phyloP scores from a whole-genome alignment of 352 stramenopile genomes.

The Phytophthora agathidicida region DNA sequence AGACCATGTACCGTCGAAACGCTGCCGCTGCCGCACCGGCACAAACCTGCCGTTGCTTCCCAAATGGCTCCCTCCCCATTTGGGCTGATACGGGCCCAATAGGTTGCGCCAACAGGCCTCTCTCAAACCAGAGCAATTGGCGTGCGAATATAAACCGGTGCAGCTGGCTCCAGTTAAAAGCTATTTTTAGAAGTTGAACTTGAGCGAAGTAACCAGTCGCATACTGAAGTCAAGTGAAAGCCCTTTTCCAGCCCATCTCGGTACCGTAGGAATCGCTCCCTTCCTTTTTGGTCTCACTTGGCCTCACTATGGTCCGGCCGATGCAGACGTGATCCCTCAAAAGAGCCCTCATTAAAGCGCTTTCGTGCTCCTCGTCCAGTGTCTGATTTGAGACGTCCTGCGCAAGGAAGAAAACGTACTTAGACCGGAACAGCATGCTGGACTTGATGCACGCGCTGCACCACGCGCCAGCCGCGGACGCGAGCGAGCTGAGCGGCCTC shows the following conservation, averaged over 20 bases:
- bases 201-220: constrained; percentile 17
- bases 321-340: constrained; percentile 18
- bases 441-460: constrained; percentile 38
- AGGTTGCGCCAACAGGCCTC: too few species aligned
- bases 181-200: constrained; percentile 29
- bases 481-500: constrained; percentile 25
- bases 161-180: constrained; percentile 1
- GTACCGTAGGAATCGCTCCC: constrained; percentile 4
- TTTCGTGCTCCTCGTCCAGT: background rate
- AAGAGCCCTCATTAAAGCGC: too few species aligned
- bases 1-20: constrained; percentile 26
- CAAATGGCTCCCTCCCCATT: too few species aligned
- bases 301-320: background rate
- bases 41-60: too few species aligned
- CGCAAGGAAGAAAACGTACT: constrained; percentile 13
- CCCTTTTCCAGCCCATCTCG: constrained; percentile 1
- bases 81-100: constrained; percentile 11
- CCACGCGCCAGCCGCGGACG: constrained; percentile 13
- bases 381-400: constrained; percentile 20
- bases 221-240: constrained; percentile 22
- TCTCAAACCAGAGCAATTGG: too few species aligned
- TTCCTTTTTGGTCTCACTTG: constrained; percentile 3
- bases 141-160: background rate
- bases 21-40: constrained; percentile 12
- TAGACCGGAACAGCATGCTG: constrained; percentile 24